Evolutionary conservation across 805 yeast genomes (phyloP), one percentile per base, ranked within the genome.

Genomic region (Kluyveromyces wickerhamii): DNA sequence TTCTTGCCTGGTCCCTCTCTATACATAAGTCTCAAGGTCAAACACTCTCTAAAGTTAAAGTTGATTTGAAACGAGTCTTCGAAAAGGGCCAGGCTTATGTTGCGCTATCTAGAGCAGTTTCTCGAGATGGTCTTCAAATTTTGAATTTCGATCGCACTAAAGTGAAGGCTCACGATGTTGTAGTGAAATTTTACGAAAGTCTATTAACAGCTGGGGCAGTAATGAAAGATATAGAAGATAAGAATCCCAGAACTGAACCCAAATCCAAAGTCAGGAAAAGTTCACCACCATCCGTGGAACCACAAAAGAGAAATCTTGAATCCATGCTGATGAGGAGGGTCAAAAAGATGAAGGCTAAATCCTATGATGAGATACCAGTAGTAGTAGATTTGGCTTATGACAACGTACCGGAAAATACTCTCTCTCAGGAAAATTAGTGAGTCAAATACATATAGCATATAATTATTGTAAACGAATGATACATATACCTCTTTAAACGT

Each of bases 11-110:
- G 96, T 87, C 98, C 0, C 59, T 92, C 28, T 87, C 96, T 0
- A 88, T 92, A 29, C 98, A 92, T 54, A 89, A 92, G 60, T 78
- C 96, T 0, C 98, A 89, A 56, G 98, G 98, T 1, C 88, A 89
- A 58, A 83, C 97, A 0, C 58, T 87, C 28, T 77, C 79, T 4
- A 67, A 72, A 36, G 87, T 84, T 4, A 71, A 71, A 42, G 95
- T 89, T 5, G 94, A 92, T 54, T 66, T 89, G 41, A 65, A 69
- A 23, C 67, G 68, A 37, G 76, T 82, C 1, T 89, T 89, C 58
- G 97, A 88, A 52, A 77, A 74, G 35, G 98, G 98, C 0, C 98
- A 92, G 55, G 94, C 95, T 0, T 92, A 92, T 53, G 98, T 92
- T 20, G 98, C 97, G 0, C 62, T 92, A 21, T 84, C 95, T 9